Base-by-base conservation (phyloP, 768 basidiomycete species). In the Tylopilus intermedius region DNA sequence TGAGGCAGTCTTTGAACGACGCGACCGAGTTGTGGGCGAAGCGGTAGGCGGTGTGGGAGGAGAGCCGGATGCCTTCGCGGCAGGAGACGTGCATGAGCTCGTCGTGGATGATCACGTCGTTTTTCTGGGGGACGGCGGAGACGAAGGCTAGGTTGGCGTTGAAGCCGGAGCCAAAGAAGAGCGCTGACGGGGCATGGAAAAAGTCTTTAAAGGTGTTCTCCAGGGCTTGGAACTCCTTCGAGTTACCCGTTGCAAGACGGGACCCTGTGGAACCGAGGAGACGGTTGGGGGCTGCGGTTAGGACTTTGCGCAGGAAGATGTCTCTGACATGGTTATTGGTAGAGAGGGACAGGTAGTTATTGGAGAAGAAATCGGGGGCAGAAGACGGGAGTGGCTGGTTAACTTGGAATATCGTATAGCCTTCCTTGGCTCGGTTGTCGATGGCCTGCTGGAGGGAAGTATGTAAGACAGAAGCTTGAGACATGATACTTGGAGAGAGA, bases 111-210 rank as follows among this genome's bases (percentile, higher is more conserved):
- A 83, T 68, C 51, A 73, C 72, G 57, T 84, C 82, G 9, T 66
- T 62, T 2, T 60, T 58, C 49, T 74, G 61, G 72, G 10, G 81
- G 74, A 82, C 63, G 4, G 68, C 65, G 2, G 72, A 54, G 60
- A 79, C 77, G 60, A 83, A 72, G 4, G 73, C 72, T 10, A 75
- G 65, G 56, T 81, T 83, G 40, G 81, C 81, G 56, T 72, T 77
- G 64, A 72, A 80, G 26, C 30, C 30, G 7, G 30, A 30, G 8
- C 30, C 30, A 10, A 30, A 30, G 30, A 30, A 30, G 30, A 30
- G 30, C 30, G 30, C 30, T 7, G 30, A 30, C 2, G 30, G 30
- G 30, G 30, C 30, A 30, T 30, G 30, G 5, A 62, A 62, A 39
- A 62, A 59, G 8, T 37, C 13, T 7, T 46, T 22, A 15, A 62